A percentile compares a stretch with the other conserved stretches of the same genome.
Conservation (phyloP, 371 early-diverging fungal species). For the Mortierella sp. region DNA sequence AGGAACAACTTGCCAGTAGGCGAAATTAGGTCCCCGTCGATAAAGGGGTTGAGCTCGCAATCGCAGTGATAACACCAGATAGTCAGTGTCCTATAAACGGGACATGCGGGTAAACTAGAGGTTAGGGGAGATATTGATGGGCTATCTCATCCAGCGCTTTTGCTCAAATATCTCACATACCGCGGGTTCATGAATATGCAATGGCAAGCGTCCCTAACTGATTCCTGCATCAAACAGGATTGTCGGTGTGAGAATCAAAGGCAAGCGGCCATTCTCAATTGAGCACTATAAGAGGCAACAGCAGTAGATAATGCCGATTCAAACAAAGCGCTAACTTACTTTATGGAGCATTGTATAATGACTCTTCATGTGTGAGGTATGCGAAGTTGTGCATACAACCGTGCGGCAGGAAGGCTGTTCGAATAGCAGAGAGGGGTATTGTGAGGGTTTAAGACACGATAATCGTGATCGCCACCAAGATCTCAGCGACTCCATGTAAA, state of each 20-base stretch:
- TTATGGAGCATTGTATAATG: slow-evolving; percentile 40
- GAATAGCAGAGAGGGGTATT: not conserved
- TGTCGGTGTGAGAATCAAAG: not conserved
- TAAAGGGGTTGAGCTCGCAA: slow-evolving; percentile 53
- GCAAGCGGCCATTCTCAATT: too few species aligned
- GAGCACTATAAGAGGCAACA: too few species aligned
- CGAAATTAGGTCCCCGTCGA: slow-evolving; percentile 23
- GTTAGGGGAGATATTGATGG: not conserved
- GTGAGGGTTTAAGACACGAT: not conserved
- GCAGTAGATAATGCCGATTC: too few species aligned
- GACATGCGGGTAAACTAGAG: too few species aligned
- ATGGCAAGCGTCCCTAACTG: slow-evolving; percentile 51
- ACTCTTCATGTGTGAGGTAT: slow-evolving; percentile 40
- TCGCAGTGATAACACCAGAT: slow-evolving; percentile 54
- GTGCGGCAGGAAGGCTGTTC: slow-evolving; percentile 41
- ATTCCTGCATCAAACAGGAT: slow-evolving; percentile 19
- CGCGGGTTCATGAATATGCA: slow-evolving; percentile 52
- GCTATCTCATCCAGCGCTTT: not conserved
- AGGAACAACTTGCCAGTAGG: slow-evolving; percentile 36
- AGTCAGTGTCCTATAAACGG: slow-evolving; percentile 31
- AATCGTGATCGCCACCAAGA: too few species aligned
- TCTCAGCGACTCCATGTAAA: too few species aligned
- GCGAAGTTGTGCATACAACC: slow-evolving; percentile 42
- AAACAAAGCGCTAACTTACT: slow-evolving; percentile 22
- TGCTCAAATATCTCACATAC: slow-evolving; percentile 3